These are phyloP conservation scores for Plasmodium blacklocki DNA, from an alignment of 169 alveolate genomes.

Conservation along the genomic window DNA sequence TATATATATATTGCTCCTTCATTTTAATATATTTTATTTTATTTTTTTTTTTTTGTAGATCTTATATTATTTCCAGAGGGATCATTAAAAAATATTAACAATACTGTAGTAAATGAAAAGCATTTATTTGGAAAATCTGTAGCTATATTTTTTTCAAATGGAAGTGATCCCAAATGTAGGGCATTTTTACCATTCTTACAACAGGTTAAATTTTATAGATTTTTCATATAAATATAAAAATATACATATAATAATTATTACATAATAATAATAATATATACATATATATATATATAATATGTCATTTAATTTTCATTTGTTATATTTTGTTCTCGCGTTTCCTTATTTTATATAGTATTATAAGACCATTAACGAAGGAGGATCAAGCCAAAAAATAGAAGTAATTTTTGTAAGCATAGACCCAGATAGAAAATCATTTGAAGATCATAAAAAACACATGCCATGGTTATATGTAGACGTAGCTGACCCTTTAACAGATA, in stretches of 20 bases:
- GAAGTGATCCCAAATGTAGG: conserved; percentile 82
- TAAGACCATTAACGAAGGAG: conserved; percentile 82
- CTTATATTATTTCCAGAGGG: conserved; percentile 84
- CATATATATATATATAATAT: background rate
- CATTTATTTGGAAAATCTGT: conserved; percentile 84
- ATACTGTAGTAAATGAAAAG: conserved; percentile 76
- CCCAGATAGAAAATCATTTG: conserved; percentile 68
- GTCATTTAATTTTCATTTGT: background rate
- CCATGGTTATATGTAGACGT: conserved; percentile 82
- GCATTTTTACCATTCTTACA: conserved; percentile 82
- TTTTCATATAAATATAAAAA: background rate
- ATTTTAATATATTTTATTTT: background rate
- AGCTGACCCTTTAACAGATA: conserved; percentile 79
- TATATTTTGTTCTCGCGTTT: background rate
- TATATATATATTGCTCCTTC: background rate
- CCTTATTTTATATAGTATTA: conserved; percentile 66
- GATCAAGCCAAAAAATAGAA: conserved; percentile 82
- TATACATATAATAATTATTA: too few relatives aligned
- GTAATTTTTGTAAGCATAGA: conserved; percentile 80
- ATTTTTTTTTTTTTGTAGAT: conserved; percentile 42
- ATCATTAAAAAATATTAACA: conserved; percentile 79
- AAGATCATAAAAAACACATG: conserved; percentile 78
- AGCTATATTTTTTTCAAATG: conserved; percentile 82
- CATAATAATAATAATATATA: background rate
- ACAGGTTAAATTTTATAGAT: conserved; percentile 37